These are phyloP conservation scores for Dothideomycetes sp. DNA, from an alignment of 2,329 filamentous ascomycete species.

Conservation along the genomic window DNA sequence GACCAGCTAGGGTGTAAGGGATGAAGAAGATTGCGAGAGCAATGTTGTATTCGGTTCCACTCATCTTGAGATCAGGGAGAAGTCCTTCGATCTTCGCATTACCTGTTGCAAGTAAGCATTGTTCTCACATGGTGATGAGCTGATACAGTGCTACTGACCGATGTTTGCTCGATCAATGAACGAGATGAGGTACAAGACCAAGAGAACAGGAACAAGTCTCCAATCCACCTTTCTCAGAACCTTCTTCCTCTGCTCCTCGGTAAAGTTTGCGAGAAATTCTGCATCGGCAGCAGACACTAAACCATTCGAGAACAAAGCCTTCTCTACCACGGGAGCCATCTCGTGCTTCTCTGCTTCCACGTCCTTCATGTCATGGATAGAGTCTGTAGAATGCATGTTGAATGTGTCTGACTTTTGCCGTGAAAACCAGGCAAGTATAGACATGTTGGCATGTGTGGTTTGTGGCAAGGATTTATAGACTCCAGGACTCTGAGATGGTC, in stretches of 20 bases:
- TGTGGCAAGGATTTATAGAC: neutral
- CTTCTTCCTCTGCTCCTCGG: conserved; percentile 45
- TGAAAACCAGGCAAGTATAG: too few relatives aligned
- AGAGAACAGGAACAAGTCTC: conserved; percentile 37
- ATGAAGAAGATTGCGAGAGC: conserved; percentile 4
- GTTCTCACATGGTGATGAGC: neutral
- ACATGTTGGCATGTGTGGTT: neutral
- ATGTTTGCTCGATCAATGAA: conserved; percentile 45
- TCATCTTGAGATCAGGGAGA: conserved; percentile 52
- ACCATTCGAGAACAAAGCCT: neutral
- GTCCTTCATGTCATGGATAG: conserved; percentile 2
- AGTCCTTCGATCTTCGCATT: conserved; percentile 55
- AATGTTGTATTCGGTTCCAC: conserved; percentile 52
- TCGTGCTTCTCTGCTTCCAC: conserved; percentile 6
- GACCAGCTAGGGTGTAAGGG: conserved; percentile 23
- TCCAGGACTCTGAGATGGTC: too few relatives aligned
- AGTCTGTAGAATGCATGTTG: neutral
- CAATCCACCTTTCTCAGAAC: conserved; percentile 5
- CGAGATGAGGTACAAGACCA: conserved; percentile 62
- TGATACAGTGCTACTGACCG: neutral
- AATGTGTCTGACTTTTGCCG: conserved; percentile 5
- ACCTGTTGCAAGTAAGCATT: conserved; percentile 54
- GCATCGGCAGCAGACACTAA: conserved; percentile 17
- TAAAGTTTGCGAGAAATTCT: conserved; percentile 21
- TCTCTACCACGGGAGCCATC: neutral